These are phyloP conservation scores for Neonectria coccinea DNA, from an alignment of 2,329 filamentous ascomycete species.

Conservation along the genomic window DNA sequence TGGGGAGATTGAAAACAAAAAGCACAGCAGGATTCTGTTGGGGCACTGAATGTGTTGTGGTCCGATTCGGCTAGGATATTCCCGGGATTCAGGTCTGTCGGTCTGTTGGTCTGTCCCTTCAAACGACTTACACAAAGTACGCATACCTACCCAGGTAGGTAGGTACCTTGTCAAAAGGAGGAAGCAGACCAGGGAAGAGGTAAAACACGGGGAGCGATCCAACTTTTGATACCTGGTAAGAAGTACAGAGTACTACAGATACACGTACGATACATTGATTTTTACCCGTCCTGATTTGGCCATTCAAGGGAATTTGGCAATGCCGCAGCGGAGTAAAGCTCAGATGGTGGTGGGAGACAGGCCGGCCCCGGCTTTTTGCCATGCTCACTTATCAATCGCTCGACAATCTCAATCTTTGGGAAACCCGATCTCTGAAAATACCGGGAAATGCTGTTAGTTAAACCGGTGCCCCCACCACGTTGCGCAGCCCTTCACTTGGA, in stretches of 20 bases:
- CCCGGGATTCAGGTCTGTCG: neutral
- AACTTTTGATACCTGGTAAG: neutral
- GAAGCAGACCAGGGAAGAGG: neutral
- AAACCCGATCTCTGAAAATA: neutral
- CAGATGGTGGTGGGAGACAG: neutral
- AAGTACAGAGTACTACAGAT: neutral
- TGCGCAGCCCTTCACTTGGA: neutral
- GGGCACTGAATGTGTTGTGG: neutral
- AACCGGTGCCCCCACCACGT: neutral
- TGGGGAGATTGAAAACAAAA: neutral
- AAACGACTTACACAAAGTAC: neutral
- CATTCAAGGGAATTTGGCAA: neutral
- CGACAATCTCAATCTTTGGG: neutral
- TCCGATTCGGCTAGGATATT: neutral
- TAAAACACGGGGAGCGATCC: neutral
- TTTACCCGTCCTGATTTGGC: neutral
- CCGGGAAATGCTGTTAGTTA: no score
- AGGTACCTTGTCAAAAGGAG: neutral
- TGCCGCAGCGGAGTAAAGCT: neutral
- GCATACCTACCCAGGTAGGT: neutral
- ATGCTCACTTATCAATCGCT: neutral
- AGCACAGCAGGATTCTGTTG: neutral
- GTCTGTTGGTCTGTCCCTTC: neutral
- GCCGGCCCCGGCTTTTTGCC: neutral
- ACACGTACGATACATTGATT: neutral